These are phyloP conservation scores for Microthyrium microscopicum DNA, from an alignment of 2,329 filamentous ascomycete genomes.

Conservation along the genomic window DNA sequence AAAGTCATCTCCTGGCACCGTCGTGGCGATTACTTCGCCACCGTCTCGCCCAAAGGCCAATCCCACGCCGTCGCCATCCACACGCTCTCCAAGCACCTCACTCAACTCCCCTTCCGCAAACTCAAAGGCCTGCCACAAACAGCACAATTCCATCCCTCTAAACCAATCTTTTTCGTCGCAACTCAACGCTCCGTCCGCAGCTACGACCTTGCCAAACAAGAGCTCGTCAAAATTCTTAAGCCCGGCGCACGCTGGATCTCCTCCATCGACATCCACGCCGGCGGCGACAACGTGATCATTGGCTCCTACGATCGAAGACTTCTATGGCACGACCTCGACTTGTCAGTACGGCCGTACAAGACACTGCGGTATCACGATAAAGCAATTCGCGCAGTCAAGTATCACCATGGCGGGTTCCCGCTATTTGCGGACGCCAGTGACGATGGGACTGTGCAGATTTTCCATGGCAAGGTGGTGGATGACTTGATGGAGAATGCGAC, in stretches of 20 bases:
- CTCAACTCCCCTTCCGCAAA: slow-evolving; percentile 80
- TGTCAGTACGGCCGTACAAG: slow-evolving; percentile 83
- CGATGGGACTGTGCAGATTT: slow-evolving; percentile 86
- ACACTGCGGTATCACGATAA: slow-evolving; percentile 88
- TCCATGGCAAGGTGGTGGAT: slow-evolving; percentile 88
- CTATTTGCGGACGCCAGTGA: slow-evolving; percentile 92
- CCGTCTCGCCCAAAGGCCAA: slow-evolving; percentile 67
- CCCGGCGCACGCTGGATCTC: slow-evolving; percentile 92
- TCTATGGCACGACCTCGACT: slow-evolving; percentile 91
- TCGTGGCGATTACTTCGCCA: slow-evolving; percentile 84
- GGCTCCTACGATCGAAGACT: slow-evolving; percentile 88
- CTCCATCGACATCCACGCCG: slow-evolving; percentile 80
- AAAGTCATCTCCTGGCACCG: slow-evolving; percentile 91
- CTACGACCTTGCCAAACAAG: slow-evolving; percentile 84
- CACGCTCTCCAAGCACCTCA: slow-evolving; percentile 85
- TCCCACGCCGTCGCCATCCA: slow-evolving; percentile 79
- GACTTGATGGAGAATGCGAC: slow-evolving; percentile 93
- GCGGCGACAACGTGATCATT: slow-evolving; percentile 85
- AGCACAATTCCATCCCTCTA: slow-evolving; percentile 84
- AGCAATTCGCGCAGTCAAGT: slow-evolving; percentile 78
- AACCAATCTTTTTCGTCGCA: slow-evolving; percentile 88
- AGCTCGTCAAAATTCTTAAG: slow-evolving; percentile 82
- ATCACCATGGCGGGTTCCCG: slow-evolving; percentile 61
- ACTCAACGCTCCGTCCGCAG: slow-evolving; percentile 85
- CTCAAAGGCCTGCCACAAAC: slow-evolving; percentile 65